Evolutionary conservation across 768 basidiomycete genomes (phyloP).

Genomic region (Nidula microcarpa): DNA sequence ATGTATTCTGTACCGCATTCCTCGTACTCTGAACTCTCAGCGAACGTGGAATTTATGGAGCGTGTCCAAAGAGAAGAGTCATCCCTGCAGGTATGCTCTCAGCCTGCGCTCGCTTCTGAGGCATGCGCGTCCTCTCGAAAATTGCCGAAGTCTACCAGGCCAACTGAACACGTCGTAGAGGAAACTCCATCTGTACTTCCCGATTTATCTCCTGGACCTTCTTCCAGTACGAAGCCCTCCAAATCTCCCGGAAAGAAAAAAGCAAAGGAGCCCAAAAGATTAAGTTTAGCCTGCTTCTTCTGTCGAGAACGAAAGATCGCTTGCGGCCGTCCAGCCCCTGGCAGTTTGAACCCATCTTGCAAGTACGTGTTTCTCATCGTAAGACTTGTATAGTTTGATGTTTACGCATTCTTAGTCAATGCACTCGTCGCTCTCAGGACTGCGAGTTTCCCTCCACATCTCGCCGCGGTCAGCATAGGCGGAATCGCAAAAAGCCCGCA

Average conservation of each 20-base stretch:
- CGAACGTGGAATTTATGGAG: constrained; percentile 12
- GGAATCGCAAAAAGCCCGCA: neutral
- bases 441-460: constrained; percentile 51
- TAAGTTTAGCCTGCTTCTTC: constrained; percentile 33
- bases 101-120: neutral
- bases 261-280: constrained; percentile 16
- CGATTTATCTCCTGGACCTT: neutral
- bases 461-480: neutral
- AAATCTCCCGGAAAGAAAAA: constrained; percentile 4
- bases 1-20: constrained; percentile 17
- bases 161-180: neutral
- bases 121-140: neutral
- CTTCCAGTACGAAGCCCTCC: neutral
- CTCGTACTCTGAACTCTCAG: constrained; percentile 18
- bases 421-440: constrained; percentile 42
- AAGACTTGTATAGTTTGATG: neutral
- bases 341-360: constrained; percentile 42
- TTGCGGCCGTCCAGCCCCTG: constrained; percentile 30
- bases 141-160: neutral
- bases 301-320: constrained; percentile 41
- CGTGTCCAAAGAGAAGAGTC: neutral
- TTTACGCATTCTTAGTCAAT: constrained; percentile 34
- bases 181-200: neutral
- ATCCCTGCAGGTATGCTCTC: neutral
- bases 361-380: constrained; percentile 32